Conservation (phyloP, 805 yeast genomes). For the Candida silvatica region DNA sequence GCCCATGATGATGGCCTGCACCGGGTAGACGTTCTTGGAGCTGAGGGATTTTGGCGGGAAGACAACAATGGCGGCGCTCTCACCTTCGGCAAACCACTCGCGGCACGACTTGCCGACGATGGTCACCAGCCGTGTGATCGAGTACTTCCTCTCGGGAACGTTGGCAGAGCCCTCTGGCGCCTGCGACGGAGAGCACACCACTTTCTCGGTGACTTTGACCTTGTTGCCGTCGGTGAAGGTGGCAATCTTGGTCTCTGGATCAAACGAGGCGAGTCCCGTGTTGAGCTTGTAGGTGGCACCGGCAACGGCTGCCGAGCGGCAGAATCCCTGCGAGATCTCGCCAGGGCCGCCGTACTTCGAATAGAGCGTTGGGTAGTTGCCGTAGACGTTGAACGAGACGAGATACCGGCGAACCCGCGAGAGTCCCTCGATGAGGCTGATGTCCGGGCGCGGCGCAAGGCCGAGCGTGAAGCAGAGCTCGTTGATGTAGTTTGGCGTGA, state of each 20-base stretch:
- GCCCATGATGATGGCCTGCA: slow-evolving; percentile 83
- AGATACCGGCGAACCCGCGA: slow-evolving; percentile 78
- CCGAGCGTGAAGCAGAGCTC: slow-evolving; percentile 88
- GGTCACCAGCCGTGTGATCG: slow-evolving; percentile 69
- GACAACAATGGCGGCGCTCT: slow-evolving; percentile 78
- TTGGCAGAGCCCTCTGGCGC: slow-evolving; percentile 34
- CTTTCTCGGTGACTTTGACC: slow-evolving; percentile 70
- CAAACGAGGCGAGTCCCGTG: slow-evolving; percentile 56
- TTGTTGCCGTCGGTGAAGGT: slow-evolving; percentile 66
- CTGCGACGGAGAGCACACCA: slow-evolving; percentile 69
- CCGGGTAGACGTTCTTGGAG: slow-evolving; percentile 57
- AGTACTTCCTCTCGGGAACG: slow-evolving; percentile 38
- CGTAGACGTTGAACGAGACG: slow-evolving; percentile 82
- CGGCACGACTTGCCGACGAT: slow-evolving; percentile 80
- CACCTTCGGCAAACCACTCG: slow-evolving; percentile 87
- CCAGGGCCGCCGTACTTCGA: slow-evolving; percentile 96
- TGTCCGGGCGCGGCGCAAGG: slow-evolving; percentile 50
- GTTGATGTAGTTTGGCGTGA: slow-evolving; percentile 65
- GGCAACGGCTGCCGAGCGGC: slow-evolving; percentile 96
- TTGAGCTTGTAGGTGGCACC: slow-evolving; percentile 89
- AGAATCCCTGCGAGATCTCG: slow-evolving; percentile 92
- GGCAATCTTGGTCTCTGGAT: slow-evolving; percentile 60
- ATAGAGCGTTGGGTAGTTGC: slow-evolving; percentile 85
- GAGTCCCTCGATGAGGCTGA: slow-evolving; percentile 67
- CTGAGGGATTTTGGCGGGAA: slow-evolving; percentile 83